Evolutionary conservation across 1,139 yeast species (phyloP), one percentile per base, ranked within the genome.

Genomic region (Yamadazyma blattariae): DNA sequence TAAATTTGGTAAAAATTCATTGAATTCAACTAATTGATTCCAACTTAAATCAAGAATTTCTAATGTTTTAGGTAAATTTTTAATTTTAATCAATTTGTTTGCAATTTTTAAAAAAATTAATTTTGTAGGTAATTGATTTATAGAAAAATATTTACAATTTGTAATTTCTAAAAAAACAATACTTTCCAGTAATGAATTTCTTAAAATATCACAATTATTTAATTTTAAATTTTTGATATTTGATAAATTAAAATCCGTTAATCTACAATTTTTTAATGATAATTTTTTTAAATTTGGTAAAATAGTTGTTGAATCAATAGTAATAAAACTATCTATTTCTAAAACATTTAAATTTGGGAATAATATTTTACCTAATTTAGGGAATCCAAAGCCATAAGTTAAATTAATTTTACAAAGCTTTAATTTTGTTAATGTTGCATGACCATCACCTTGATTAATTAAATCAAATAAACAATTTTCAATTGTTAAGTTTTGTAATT

Each of bases 1-100:
- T 54, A 90, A 69, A 26, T 25, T 25, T 3, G 34, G 34, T 13
- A 31, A 21, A 19, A 25, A 3, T 6, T 17, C 7, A 7, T 17
- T 17, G 7, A 31, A 20, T 5, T 26, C 29, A 7, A 20, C 15
- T 19, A 31, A 20, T 31, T 31, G 19, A 19, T 31, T 31, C 34
- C 34, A 31, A n/a, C 26, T 25, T 22, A 31, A 31, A 31, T 31
- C 34, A 5, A 31, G 18, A 5, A 7, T 11, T 22, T 31, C 29
- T 26, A 31, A 31, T 7, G 9, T 31, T 14, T 10, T 10, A 15
- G 34, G 34, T n/a, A 31, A 21, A 7, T 17, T 13, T 3, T 9
- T 11, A 3, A 30, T 16, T n/a, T 9, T 24, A 11, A 5, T 9
- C 18, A 30, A 18, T 14, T 11, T 18, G 11, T 30, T 13, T 4